These are phyloP conservation scores for Arthrobotrys pseudoclavata DNA, from an alignment of 2,329 filamentous ascomycete genomes.

Conservation along the genomic window DNA sequence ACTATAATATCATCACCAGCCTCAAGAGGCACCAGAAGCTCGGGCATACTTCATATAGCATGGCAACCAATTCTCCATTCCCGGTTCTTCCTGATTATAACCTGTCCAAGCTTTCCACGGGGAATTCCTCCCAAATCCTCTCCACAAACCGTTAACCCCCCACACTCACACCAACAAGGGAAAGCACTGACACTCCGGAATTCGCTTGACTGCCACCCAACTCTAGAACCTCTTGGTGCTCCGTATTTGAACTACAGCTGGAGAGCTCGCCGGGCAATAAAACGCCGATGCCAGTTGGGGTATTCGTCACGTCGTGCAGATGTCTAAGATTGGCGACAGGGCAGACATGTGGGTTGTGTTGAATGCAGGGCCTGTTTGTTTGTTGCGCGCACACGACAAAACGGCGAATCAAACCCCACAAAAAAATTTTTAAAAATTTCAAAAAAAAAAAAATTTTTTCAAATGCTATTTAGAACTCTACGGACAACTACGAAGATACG, in stretches of 20 bases:
- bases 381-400: conserved; percentile 15
- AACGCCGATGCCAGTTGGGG: conserved; percentile 26
- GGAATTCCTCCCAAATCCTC: conserved; percentile 40
- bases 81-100: too few species aligned
- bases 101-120: conserved; percentile 1
- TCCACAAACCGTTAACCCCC: conserved; percentile 17
- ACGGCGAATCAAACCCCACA: background rate
- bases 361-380: background rate
- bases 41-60: background rate
- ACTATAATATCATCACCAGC: background rate
- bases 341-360: background rate
- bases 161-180: conserved; percentile 3
- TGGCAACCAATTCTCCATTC: background rate
- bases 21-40: background rate
- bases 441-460: background rate
- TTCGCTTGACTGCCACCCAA: background rate
- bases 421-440: background rate
- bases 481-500: background rate
- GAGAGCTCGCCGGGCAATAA: conserved; percentile 45
- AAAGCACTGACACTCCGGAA: conserved; percentile 2
- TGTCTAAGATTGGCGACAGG: conserved; percentile 6
- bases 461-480: too few species aligned
- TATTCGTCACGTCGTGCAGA: conserved; percentile 6
- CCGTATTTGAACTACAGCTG: too few species aligned
- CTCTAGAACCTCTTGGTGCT: too few species aligned